Base-by-base conservation (phyloP, 1,139 yeast species). In the Candida sanyaensis region DNA sequence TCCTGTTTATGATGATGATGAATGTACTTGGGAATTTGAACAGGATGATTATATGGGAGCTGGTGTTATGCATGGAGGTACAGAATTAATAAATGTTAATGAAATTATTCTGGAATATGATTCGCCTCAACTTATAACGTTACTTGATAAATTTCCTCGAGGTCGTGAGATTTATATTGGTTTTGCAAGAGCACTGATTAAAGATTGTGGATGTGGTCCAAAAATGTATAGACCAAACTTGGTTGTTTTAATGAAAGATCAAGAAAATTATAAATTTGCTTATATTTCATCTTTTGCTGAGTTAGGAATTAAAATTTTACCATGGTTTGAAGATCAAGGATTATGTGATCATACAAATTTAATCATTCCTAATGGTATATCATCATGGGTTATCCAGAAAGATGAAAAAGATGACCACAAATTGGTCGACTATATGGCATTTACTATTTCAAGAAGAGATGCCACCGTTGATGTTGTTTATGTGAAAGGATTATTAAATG, bases 121-220 rank as follows among this genome's bases (percentile, higher is more conserved):
- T 42, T 54, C 49, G 50, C 44, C 31, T 49, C 28, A 50, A 10
- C 36, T 26, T 40, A 13, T 45, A 39, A 31, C 27, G 44, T 4
- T 50, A 55, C 33, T 24, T 7, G 30, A 32, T 39, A 70, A 71
- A 10, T 53, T 59, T 5, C 69, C 66, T 3, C 37, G 38, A 11
- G 30, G 29, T 26, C 63, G 75, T 39, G 71, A 74, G 47, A 61
- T 76, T 55, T 79, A 79, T 74, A 58, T 78, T 37, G 80, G 80
- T 5, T 73, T 78, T 57, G 78, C 78, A 0, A 67, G 80, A 54
- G 68, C 78, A 5, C 78, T 75, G 53, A 54, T 77, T 12, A 62
- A 63, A 38, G 52, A 65, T 6, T 77, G 82, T 63, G 80, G 80
- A 1, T 78, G 83, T 60, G 78, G 80, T 38, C 61, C 59, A 21